Conservation (phyloP, 371 early-diverging fungal species). For the Actinomortierella ambigua region DNA sequence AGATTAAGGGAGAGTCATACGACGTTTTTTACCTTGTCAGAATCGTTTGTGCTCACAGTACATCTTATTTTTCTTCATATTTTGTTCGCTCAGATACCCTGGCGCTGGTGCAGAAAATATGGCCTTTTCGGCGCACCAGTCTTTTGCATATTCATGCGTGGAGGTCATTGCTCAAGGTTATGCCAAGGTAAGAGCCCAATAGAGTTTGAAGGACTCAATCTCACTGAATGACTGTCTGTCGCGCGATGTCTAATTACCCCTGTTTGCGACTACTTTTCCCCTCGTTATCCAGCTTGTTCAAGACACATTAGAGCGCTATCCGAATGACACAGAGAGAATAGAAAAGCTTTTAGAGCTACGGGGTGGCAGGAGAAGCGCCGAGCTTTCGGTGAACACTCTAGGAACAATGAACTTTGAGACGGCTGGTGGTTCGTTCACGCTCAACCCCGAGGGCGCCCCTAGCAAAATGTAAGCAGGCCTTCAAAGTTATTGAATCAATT, state of each 20-base stretch:
- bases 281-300: background rate
- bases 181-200: slow-evolving; percentile 38
- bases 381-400: slow-evolving; percentile 10
- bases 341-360: slow-evolving; percentile 10
- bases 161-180: slow-evolving; percentile 60
- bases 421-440: slow-evolving; percentile 18
- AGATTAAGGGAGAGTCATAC: too few relatives aligned
- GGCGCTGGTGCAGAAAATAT: background rate
- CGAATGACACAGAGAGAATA: slow-evolving; percentile 10
- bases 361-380: slow-evolving; percentile 24
- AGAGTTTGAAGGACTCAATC: slow-evolving; percentile 8
- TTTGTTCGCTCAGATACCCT: background rate
- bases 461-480: slow-evolving; percentile 10
- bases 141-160: slow-evolving; percentile 58
- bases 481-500: too few relatives aligned
- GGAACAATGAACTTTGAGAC: slow-evolving; percentile 9
- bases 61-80: too few relatives aligned
- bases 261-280: too few relatives aligned
- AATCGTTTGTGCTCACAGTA: too few relatives aligned
- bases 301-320: background rate
- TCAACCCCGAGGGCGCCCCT: slow-evolving; percentile 42
- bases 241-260: too few relatives aligned
- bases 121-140: slow-evolving; percentile 18
- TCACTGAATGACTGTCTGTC: too few relatives aligned
- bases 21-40: too few relatives aligned